Evolutionary conservation across 768 basidiomycete species (phyloP).

Genomic region (Tricholomella constricta): DNA sequence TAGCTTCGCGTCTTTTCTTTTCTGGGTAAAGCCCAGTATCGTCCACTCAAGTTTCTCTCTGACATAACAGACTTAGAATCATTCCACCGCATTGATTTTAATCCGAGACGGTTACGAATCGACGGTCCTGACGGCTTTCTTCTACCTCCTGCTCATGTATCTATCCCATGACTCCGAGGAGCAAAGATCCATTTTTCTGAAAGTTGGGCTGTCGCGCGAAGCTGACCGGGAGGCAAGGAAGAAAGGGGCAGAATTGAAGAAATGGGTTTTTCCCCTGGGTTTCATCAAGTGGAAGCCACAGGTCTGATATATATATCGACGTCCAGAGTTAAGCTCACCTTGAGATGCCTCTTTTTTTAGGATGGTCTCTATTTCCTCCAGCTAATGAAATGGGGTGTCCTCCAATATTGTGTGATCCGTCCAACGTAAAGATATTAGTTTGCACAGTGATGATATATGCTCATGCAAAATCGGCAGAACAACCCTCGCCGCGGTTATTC

Average conservation of each 20-base stretch:
- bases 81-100: conserved; percentile 69
- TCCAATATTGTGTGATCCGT: conserved; percentile 71
- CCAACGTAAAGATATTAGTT: conserved; percentile 44
- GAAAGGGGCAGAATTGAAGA: conserved; percentile 46
- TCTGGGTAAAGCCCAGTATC: conserved; percentile 51
- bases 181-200: conserved; percentile 61
- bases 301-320: conserved; percentile 32
- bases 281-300: conserved; percentile 63
- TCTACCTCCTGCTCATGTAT: conserved; percentile 75
- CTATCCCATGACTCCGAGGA: conserved; percentile 62
- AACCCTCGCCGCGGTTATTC: conserved; percentile 60
- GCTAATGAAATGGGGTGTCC: conserved; percentile 75
- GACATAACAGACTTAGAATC: conserved; percentile 42
- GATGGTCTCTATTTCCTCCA: conserved; percentile 72
- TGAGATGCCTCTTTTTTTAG: conserved; percentile 28
- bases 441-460: not conserved
- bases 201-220: conserved; percentile 57
- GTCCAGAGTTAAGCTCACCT: conserved; percentile 1
- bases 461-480: conserved; percentile 35
- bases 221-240: conserved; percentile 45
- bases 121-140: conserved; percentile 74
- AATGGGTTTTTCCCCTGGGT: conserved; percentile 74
- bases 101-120: conserved; percentile 78
- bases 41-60: not conserved
- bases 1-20: conserved; percentile 68